Evolutionary conservation across 2,329 filamentous ascomycete species (phyloP).

Genomic region (Colletotrichum orchidophilum): DNA sequence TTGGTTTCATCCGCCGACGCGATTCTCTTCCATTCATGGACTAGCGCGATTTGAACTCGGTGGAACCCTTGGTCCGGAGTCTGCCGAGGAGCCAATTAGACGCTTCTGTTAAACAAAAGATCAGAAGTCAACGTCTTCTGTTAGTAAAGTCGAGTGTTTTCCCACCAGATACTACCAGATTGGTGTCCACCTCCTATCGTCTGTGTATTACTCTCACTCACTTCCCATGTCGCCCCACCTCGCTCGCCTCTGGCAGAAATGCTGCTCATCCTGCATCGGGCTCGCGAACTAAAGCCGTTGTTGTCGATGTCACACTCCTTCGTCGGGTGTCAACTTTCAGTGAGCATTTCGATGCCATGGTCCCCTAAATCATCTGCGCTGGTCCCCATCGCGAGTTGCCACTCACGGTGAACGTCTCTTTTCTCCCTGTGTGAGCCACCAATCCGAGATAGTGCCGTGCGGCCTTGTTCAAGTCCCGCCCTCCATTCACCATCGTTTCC

Average conservation of each 20-base stretch:
- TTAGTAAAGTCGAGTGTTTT: neutral
- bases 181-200: neutral
- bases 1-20: constrained; percentile 27
- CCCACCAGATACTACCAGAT: neutral
- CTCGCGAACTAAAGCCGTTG: neutral
- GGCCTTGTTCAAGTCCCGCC: neutral
- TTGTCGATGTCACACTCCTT: neutral
- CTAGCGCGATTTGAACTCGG: constrained; percentile 1
- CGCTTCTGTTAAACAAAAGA: neutral
- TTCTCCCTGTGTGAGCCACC: neutral
- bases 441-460: neutral
- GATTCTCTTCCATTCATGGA: constrained; percentile 3
- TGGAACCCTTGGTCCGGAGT: neutral
- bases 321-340: neutral
- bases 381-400: neutral
- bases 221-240: neutral
- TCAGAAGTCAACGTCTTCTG: neutral
- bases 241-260: neutral
- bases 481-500: neutral
- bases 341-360: neutral
- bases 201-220: neutral
- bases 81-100: constrained; percentile 6
- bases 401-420: neutral
- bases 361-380: neutral
- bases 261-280: neutral